Conservation (phyloP, 495 filamentous ascomycete genomes). For the Podospora conica region DNA sequence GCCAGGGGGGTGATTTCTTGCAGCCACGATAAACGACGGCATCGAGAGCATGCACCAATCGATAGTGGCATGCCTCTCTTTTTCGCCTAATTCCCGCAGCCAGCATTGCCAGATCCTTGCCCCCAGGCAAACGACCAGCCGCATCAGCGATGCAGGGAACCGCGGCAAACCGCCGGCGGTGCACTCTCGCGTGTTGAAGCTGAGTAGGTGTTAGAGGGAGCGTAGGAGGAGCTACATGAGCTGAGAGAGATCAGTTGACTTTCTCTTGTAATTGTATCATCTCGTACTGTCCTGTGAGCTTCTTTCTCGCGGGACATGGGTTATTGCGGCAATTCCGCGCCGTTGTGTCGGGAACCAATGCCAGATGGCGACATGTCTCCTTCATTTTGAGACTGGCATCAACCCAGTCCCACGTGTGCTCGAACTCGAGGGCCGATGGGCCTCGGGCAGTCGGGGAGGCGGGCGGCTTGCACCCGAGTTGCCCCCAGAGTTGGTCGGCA, state of each 20-base stretch:
- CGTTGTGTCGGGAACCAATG: not conserved
- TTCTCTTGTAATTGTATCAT: conserved; percentile 7
- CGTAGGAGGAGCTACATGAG: not conserved
- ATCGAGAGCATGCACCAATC: conserved; percentile 10
- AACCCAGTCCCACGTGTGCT: not conserved
- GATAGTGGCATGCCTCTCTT: conserved; percentile 5
- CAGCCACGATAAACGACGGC: conserved; percentile 5
- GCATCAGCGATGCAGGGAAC: not conserved
- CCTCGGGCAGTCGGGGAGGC: not conserved
- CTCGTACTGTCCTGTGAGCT: conserved; percentile 2
- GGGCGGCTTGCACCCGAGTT: not conserved
- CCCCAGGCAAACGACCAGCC: not conserved
- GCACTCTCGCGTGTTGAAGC: not conserved
- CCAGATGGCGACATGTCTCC: not conserved
- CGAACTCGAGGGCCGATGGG: not conserved
- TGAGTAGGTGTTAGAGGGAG: not conserved
- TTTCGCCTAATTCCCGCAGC: not conserved
- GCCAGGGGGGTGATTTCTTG: not conserved
- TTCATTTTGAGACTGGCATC: not conserved
- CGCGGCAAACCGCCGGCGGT: not conserved
- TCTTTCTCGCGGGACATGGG: not conserved
- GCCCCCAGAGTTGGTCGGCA: not conserved
- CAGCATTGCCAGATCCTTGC: conserved; percentile 4
- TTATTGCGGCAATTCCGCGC: not conserved
- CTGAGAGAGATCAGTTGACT: not conserved